Evolutionary conservation across 2,329 filamentous ascomycete genomes (phyloP), one percentile per base, ranked within the genome.

Genomic region (Acephala macrosclerotiorum): DNA sequence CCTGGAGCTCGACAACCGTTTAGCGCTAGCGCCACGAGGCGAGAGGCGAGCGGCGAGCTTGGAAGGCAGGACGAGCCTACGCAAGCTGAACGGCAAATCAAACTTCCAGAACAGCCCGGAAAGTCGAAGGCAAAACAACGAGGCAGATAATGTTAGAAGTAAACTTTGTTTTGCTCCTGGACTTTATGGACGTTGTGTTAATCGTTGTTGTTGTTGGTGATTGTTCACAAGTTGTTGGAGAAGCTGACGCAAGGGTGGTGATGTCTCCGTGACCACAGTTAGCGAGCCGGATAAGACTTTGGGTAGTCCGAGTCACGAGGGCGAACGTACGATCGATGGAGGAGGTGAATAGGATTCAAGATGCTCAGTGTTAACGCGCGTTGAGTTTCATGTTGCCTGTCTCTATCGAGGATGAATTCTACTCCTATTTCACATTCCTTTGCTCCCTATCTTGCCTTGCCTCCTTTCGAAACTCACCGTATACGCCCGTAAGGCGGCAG

Each of bases 1-100:
- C 64, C 65, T 68, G 58, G 67, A 66, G 65, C 47, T 67, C 59
- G 68, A 66, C 65, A 66, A 68, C 65, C 58, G 63, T 56, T n/a
- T n/a, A n/a, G n/a, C n/a, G n/a, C n/a, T 47, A n/a, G 38, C 33
- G 38, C 36, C 35, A 25, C 29, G 33, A n/a, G n/a, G n/a, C n/a
- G n/a, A n/a, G n/a, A n/a, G n/a, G n/a, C 42, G 45, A 18, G 49
- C 36, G 22, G 47, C 53, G 33, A 58, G 14, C 38, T 26, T 38
- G 45, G n/a, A 40, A 66, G 67, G 65, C 61, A 60, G 58, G 59
- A 33, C 29, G 7, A 53, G 40, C 56, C 55, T 67, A 63, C 64
- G 65, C 64, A 68, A 67, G 36, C 51, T 20, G 20, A 57, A 51
- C 59, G 45, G 65, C 68, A 60, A 65, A 68, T 68, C 64, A 65